These are phyloP conservation scores for Trichoderma breve DNA, from an alignment of 2,329 filamentous ascomycete genomes.

Conservation along the genomic window DNA sequence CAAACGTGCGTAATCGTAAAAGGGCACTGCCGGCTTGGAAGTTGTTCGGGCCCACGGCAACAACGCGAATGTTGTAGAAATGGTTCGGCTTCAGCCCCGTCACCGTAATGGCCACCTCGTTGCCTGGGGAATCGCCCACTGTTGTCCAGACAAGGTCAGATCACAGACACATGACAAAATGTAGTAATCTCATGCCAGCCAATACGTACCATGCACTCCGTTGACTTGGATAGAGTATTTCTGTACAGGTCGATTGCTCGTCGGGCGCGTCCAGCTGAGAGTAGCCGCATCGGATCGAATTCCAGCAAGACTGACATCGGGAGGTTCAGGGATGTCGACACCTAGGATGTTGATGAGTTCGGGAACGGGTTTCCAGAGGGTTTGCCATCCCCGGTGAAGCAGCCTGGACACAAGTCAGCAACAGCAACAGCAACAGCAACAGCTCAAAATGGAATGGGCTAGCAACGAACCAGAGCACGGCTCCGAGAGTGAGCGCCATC, in stretches of 20 bases:
- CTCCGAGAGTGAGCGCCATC: constrained; percentile 54
- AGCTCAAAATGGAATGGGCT: not conserved
- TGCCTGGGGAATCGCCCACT: constrained; percentile 75
- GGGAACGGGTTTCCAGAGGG: constrained; percentile 85
- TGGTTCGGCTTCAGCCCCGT: constrained; percentile 81
- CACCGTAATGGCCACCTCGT: constrained; percentile 70
- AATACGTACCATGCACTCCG: constrained; percentile 73
- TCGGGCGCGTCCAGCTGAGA: constrained; percentile 83
- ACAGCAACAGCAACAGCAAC: not conserved
- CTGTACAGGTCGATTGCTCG: constrained; percentile 63
- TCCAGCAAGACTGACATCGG: constrained; percentile 84
- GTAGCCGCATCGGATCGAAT: constrained; percentile 85
- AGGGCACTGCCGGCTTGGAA: constrained; percentile 88
- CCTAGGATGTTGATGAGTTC: constrained; percentile 88
- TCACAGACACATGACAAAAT: not conserved
- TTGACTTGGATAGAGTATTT: constrained; percentile 94
- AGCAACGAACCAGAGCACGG: constrained; percentile 48
- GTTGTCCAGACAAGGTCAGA: constrained; percentile 11
- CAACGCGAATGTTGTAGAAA: constrained; percentile 90
- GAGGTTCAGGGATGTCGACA: constrained; percentile 87
- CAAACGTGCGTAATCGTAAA: constrained; percentile 77
- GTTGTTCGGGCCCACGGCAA: constrained; percentile 86
- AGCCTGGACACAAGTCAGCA: constrained; percentile 57
- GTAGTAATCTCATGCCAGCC: not conserved
- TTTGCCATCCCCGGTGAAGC: constrained; percentile 80